Evolutionary conservation across 140 eudicot species (phyloP), one percentile per base, ranked within the genome.

Genomic region (Bidens hawaiensis): DNA sequence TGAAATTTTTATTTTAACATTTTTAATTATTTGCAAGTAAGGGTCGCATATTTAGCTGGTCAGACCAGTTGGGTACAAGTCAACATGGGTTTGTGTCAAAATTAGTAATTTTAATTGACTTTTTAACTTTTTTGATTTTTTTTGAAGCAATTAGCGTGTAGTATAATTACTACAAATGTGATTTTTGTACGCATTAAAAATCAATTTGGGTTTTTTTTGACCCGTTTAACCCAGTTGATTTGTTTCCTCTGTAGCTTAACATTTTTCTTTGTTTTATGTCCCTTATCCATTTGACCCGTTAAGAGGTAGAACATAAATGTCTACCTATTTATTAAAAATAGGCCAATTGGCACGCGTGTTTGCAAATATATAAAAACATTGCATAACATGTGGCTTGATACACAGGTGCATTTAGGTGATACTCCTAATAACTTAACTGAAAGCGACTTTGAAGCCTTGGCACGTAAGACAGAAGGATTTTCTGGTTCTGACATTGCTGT

Each of bases 401-500:
- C 71, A 51, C 71, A 93, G 99, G 99, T 93, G 75, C 99, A 93
- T 81, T 68, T 93, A 55, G 99, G 99, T 42, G 99, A 93, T 63
- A 93, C 99, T 21, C 99, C 99, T 17, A 82, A 93, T 75, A 88
- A 79, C 65, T 81, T 93, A 78, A 85, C 84, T 34, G 99, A 93
- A 69, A 75, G 96, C 13, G 99, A 93, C 61, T 93, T 80, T 73
- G 99, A 93, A 73, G 40, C 43, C 42, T 73, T 88, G 76, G 99
- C 77, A 60, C 87, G 83, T 34, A 88, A 81, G 63, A 85, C 96
- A 4, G 99, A 93, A 74, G 99, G 99, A 3, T 93, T 88, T 76
- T 93, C 99, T 68, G 99, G 99, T 69, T 93, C 99, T 60, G 99
- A 93, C 79, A 52, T 93, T 62, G 70, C 96, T 76, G 99, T 93